A percentile compares a stretch with the other conserved stretches of the same genome.
phyloP scores from a whole-genome alignment of 2,329 filamentous ascomycete species.

The Xylaria sp. region DNA sequence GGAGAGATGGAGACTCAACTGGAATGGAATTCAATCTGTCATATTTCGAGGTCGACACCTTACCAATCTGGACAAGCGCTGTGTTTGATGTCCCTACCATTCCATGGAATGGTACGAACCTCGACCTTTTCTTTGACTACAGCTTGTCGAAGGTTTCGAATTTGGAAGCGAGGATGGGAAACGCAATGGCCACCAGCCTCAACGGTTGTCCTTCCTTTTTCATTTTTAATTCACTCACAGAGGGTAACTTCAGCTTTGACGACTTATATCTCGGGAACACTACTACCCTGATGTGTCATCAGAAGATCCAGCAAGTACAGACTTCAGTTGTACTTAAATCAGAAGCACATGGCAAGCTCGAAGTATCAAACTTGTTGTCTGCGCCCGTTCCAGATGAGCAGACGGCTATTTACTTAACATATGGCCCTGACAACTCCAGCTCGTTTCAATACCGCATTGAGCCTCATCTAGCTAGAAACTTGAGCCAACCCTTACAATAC shows the following conservation, averaged over 20 bases:
- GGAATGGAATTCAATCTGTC: not conserved
- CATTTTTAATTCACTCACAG: not conserved
- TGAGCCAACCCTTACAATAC: not conserved
- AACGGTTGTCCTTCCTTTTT: not conserved
- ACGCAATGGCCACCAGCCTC: not conserved
- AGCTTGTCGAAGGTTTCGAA: not conserved
- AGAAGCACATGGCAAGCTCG: not conserved
- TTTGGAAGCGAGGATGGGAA: not conserved
- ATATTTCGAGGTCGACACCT: not conserved
- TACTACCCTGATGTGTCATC: not conserved
- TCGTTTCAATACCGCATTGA: not conserved
- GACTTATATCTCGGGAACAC: not conserved
- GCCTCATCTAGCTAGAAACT: not conserved
- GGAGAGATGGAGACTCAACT: not conserved
- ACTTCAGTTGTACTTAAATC: not conserved
- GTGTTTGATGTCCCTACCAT: not conserved
- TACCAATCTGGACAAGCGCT: not conserved
- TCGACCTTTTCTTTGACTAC: not conserved
- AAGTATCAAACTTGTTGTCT: not conserved
- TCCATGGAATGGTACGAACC: not conserved
- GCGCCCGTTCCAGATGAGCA: not conserved
- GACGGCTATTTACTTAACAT: not conserved
- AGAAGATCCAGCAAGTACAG: slow-evolving; percentile 1
- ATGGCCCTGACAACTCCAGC: not conserved
- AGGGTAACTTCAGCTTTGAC: not conserved